These are phyloP conservation scores for Dichotomopilus funicola DNA, from an alignment of 2,329 filamentous ascomycete species.

Conservation along the genomic window DNA sequence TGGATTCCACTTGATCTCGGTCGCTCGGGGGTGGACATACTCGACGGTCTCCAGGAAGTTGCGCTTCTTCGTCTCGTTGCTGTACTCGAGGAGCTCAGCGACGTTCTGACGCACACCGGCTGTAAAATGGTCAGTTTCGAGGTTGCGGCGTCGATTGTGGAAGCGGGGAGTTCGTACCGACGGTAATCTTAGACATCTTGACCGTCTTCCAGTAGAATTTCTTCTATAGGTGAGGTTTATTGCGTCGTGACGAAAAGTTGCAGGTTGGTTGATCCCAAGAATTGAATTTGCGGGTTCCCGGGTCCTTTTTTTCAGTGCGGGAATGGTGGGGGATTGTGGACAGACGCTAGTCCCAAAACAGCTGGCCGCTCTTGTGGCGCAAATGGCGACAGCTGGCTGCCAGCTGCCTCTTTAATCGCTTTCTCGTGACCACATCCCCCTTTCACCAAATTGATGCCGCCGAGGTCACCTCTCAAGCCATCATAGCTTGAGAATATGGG, in stretches of 20 bases:
- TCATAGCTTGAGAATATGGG: too few relatives aligned
- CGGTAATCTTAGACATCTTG: slow-evolving; percentile 83
- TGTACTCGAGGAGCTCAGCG: slow-evolving; percentile 91
- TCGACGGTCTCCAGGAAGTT: slow-evolving; percentile 92
- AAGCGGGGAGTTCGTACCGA: slow-evolving; percentile 41
- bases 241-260: slow-evolving; percentile 30
- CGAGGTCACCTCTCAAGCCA: too few relatives aligned
- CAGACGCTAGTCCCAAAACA: slow-evolving; percentile 4
- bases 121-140: slow-evolving; percentile 32
- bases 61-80: slow-evolving; percentile 84
- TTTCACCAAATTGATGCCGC: too few relatives aligned
- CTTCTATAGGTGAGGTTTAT: slow-evolving; percentile 68
- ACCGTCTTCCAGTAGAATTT: slow-evolving; percentile 79
- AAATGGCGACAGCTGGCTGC: not conserved
- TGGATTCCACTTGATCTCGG: not conserved
- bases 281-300: slow-evolving; percentile 15
- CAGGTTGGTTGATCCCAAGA: slow-evolving; percentile 8
- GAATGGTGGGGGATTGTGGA: not conserved
- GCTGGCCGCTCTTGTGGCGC: not conserved
- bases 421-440: too few relatives aligned
- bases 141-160: not conserved
- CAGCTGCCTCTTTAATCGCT: too few relatives aligned
- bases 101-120: slow-evolving; percentile 96
- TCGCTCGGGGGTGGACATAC: slow-evolving; percentile 11
- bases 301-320: slow-evolving; percentile 20